Evolutionary conservation across 148 eudicot species (phyloP).

Genomic region (Dysphania ambrosioides): DNA sequence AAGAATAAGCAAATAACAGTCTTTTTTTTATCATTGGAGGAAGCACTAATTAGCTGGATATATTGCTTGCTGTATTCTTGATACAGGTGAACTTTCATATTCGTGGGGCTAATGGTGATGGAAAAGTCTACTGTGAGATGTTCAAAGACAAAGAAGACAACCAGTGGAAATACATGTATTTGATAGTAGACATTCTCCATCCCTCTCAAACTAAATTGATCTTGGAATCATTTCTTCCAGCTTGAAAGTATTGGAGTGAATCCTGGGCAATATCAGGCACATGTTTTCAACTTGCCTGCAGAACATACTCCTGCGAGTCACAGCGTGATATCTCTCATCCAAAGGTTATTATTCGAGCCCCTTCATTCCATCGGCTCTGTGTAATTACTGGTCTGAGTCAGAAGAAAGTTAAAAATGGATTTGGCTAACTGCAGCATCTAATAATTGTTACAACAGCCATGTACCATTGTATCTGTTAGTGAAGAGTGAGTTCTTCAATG

Average conservation of each 20-base stretch:
- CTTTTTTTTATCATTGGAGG: not conserved
- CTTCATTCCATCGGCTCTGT: not conserved
- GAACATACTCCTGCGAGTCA: not conserved
- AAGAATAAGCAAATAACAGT: not conserved
- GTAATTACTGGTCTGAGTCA: constrained; percentile 8
- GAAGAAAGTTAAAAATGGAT: constrained; percentile 7
- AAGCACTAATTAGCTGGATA: not conserved
- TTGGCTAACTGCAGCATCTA: constrained; percentile 16
- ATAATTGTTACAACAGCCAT: not conserved
- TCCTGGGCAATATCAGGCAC: not conserved
- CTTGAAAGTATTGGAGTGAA: constrained; percentile 29
- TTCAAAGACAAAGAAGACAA: constrained; percentile 70
- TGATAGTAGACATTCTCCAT: constrained; percentile 57
- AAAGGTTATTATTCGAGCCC: not conserved
- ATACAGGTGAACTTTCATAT: constrained; percentile 62
- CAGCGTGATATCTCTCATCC: not conserved
- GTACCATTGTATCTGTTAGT: not conserved
- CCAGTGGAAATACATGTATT: constrained; percentile 66
- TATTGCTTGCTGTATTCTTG: constrained; percentile 5
- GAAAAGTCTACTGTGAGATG: constrained; percentile 74
- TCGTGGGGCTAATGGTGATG: constrained; percentile 79
- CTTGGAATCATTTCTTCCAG: constrained; percentile 71
- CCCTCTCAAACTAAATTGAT: constrained; percentile 55
- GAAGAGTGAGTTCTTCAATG: constrained; percentile 3
- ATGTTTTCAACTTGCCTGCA: not conserved